Percentiles rank a stretch among this genome's conserved stretches.
Conservation (phyloP, 768 basidiomycete genomes). For the Cystofilobasidium bisporidii region DNA sequence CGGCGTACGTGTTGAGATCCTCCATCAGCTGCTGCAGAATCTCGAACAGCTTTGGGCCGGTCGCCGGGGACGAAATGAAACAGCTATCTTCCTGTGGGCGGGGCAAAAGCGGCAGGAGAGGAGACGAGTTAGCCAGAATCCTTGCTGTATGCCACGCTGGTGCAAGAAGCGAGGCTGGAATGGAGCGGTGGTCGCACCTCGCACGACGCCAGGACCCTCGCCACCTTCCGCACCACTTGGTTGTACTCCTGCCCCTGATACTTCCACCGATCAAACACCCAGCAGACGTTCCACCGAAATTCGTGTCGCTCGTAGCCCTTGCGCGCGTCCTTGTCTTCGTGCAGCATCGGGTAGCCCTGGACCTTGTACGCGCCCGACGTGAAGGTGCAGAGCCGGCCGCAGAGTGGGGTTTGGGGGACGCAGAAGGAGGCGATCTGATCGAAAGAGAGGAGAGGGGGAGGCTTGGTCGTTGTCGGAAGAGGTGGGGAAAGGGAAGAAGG, state of each 20-base stretch:
- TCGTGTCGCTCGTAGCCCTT: conserved; percentile 68
- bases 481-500: background rate
- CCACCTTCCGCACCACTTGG: conserved; percentile 87
- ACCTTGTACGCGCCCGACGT: conserved; percentile 62
- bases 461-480: conserved; percentile 15
- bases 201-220: conserved; percentile 73
- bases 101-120: background rate
- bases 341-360: conserved; percentile 71
- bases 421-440: conserved; percentile 86
- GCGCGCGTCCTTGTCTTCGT: conserved; percentile 40
- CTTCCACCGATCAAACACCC: conserved; percentile 74
- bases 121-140: background rate
- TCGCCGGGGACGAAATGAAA: conserved; percentile 67
- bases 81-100: conserved; percentile 55
- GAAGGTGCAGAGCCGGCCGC: conserved; percentile 76
- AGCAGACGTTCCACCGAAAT: conserved; percentile 89
- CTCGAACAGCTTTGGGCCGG: conserved; percentile 55
- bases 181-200: too few species aligned
- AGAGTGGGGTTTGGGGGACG: conserved; percentile 75
- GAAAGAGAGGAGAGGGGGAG: conserved; percentile 64
- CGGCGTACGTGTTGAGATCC: conserved; percentile 93
- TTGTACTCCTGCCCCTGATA: conserved; percentile 94
- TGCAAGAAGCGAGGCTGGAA: too few species aligned
- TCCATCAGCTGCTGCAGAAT: conserved; percentile 95
- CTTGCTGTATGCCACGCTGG: too few species aligned